Evolutionary conservation across 805 yeast genomes (phyloP), one percentile per base, ranked within the genome.

Genomic region (Wickerhamiella domercqiae): DNA sequence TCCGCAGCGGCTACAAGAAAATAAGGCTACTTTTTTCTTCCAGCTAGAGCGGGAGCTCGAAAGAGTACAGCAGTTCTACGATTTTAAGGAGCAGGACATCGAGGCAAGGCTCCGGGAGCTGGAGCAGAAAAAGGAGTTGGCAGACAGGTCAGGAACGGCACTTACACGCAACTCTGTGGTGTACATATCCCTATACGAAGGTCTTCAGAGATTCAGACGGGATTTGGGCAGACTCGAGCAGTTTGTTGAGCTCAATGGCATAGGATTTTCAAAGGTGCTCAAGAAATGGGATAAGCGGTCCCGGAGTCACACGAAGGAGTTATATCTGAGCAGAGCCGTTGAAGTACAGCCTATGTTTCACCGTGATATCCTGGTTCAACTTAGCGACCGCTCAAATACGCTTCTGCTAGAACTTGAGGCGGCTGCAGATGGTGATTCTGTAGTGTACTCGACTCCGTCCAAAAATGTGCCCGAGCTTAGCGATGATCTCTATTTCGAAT

Each of bases 241-340:
- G 56, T 90, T 81, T 59, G 83, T 90, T 29, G 96, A 86, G 57
- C 66, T 90, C 41, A 90, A 90, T 55, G 95, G 86, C 51, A 82
- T 94, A 0, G 98, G 98, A 11, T 90, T 90, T 58, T 76, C 93
- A 17, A 90, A 90, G 60, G 96, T 83, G 21, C 70, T 90, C 51
- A 90, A 90, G 57, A 90, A 90, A 61, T 90, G 98, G 98, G 98
- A 90, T 60, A 90, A 90, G 59, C 67, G 96, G 44, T 83, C 95
- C 17, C 84, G 87, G 52, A 81, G 94, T 2, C 93, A 82, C 48
- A 84, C 95, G 5, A 84, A 86, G 53, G 98, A 90, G 54, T 66
- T 90, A 36, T 90, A 86, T 54, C 66, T 90, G 35, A 75, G 83
- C 21, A 78, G 95, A 0, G 95, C 95, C 0, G 94, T 90, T 11